A percentile compares a stretch with the other conserved stretches of the same genome.
Conservation (phyloP, 176 grass and related monocot species). For the Ananas comosus region DNA sequence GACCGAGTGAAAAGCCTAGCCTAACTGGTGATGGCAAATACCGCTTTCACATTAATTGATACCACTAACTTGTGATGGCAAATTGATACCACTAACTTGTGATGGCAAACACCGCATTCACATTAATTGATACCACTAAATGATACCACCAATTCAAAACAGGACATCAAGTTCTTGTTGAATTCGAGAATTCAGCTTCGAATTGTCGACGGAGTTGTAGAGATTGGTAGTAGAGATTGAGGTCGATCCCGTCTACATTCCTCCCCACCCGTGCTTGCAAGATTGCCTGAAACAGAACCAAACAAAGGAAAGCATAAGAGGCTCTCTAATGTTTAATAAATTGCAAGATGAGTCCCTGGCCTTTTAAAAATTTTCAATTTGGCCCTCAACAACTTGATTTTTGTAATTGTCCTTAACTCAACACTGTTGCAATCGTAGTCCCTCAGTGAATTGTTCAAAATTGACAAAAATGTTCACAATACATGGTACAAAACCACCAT, state of each 20-base stretch:
- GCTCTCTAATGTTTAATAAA: constrained; percentile 4
- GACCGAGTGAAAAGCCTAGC: background rate
- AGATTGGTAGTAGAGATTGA: constrained; percentile 62
- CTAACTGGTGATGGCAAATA: background rate
- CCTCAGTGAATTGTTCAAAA: too few species aligned
- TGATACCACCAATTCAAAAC: background rate
- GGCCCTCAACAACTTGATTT: too few species aligned
- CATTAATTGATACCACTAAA: background rate
- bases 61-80: background rate
- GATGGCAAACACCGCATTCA: background rate
- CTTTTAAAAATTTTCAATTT: background rate
- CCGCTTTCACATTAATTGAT: background rate
- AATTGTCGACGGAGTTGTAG: constrained; percentile 44
- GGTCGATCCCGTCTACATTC: constrained; percentile 55
- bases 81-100: background rate
- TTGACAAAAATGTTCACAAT: too few species aligned
- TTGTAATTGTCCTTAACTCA: too few species aligned
- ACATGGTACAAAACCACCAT: too few species aligned
- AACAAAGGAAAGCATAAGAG: background rate
- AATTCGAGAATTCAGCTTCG: constrained; percentile 33
- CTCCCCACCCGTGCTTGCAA: constrained; percentile 59
- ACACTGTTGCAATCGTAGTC: too few species aligned
- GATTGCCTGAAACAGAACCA: constrained; percentile 28
- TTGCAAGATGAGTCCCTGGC: background rate
- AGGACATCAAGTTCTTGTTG: constrained; percentile 29